phyloP scores from a whole-genome alignment of 2,329 filamentous ascomycete species.

The Fonsecaea multimorphosa region DNA sequence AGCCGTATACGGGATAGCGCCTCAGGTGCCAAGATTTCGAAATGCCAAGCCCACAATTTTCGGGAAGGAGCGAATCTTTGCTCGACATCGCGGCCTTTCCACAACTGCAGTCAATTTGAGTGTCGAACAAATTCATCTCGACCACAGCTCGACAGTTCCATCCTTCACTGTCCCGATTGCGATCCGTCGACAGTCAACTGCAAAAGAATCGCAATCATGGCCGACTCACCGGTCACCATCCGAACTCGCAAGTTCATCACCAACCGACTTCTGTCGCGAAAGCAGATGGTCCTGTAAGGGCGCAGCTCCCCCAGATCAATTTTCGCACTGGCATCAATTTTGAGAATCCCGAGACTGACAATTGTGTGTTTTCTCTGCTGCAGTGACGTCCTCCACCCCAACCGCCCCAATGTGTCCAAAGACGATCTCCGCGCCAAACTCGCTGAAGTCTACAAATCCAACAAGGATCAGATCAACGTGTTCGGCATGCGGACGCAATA shows the following conservation, averaged over 20 bases:
- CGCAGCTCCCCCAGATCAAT: constrained; percentile 29
- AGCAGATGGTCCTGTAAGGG: constrained; percentile 99
- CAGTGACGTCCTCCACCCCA: constrained; percentile 99
- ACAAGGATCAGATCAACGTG: constrained; percentile 96
- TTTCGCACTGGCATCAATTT: background rate
- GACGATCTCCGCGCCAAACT: constrained; percentile 97
- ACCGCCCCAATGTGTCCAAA: constrained; percentile 98
- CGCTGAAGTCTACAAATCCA: constrained; percentile 94
- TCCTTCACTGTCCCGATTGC: constrained; percentile 26
- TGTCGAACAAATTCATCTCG: constrained; percentile 6
- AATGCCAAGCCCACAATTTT: constrained; percentile 36
- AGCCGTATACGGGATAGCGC: constrained; percentile 24
- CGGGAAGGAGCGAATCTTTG: constrained; percentile 25
- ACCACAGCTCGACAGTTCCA: constrained; percentile 12
- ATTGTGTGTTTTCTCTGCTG: constrained; percentile 18
- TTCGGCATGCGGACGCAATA: constrained; percentile 99
- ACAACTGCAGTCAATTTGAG: constrained; percentile 14
- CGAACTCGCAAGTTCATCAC: constrained; percentile 99
- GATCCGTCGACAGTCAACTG: constrained; percentile 24
- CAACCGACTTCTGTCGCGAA: constrained; percentile 97
- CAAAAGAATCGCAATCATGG: constrained; percentile 70
- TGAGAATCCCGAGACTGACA: background rate
- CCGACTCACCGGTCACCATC: constrained; percentile 78
- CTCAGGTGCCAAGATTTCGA: constrained; percentile 28
- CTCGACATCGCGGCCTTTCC: constrained; percentile 12